Evolutionary conservation across 148 eudicot genomes (phyloP).

Genomic region (Linanthus parryae): DNA sequence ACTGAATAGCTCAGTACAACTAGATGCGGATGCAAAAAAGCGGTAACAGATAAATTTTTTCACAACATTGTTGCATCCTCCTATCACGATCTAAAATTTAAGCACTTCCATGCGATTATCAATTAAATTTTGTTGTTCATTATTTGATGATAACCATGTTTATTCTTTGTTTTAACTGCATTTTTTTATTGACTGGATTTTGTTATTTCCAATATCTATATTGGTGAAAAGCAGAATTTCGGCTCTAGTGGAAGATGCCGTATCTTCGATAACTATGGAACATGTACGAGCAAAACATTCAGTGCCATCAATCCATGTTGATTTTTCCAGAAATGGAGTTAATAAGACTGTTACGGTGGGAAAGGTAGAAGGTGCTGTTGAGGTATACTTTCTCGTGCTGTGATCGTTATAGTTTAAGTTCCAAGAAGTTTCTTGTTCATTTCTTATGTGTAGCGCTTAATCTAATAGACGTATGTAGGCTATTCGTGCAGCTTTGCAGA

Average conservation of each 20-base stretch:
- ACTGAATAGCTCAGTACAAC: constrained; percentile 8
- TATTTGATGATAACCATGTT: too few relatives aligned
- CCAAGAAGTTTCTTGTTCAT: neutral
- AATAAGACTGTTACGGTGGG: constrained; percentile 54
- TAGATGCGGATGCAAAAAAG: constrained; percentile 51
- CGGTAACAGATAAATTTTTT: constrained; percentile 34
- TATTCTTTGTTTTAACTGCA: too few relatives aligned
- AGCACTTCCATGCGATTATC: too few relatives aligned
- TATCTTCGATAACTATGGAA: constrained; percentile 52
- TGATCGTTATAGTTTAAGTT: neutral
- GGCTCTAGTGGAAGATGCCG: constrained; percentile 48
- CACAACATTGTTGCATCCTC: too few relatives aligned
- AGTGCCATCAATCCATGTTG: constrained; percentile 28
- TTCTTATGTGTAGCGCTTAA: too few relatives aligned
- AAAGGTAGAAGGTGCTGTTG: constrained; percentile 60
- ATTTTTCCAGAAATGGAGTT: constrained; percentile 25
- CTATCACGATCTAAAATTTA: too few relatives aligned
- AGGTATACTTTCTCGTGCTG: constrained; percentile 37
- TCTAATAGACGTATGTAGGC: constrained; percentile 58
- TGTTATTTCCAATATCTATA: neutral
- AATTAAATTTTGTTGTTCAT: too few relatives aligned
- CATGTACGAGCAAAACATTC: constrained; percentile 41
- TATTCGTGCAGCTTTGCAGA: constrained; percentile 53
- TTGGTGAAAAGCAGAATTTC: constrained; percentile 49
- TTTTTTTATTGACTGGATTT: too few relatives aligned